phyloP scores from a whole-genome alignment of 352 stramenopile genomes.

The Globisporangium middletonii region DNA sequence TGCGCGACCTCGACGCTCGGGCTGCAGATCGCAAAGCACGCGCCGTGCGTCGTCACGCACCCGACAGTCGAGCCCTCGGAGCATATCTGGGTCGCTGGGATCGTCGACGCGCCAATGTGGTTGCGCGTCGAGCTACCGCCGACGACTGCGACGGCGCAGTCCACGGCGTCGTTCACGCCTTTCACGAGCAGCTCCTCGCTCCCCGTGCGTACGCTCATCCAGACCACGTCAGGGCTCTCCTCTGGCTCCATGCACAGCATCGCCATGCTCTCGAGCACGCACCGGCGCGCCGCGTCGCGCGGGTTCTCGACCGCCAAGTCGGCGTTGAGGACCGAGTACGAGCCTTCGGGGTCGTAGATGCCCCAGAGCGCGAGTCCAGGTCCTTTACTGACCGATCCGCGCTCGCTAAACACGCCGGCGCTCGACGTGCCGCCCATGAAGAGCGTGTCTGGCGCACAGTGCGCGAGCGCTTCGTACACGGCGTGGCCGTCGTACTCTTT shows the following conservation, averaged over 20 bases:
- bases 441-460: slow-evolving; percentile 61
- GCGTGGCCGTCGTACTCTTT: slow-evolving; percentile 42
- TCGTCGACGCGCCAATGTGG: slow-evolving; percentile 9
- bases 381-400: slow-evolving; percentile 25
- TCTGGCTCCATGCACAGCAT: slow-evolving; percentile 71
- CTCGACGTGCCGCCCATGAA: slow-evolving; percentile 80
- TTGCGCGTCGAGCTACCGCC: slow-evolving; percentile 43
- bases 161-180: slow-evolving; percentile 65
- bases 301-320: slow-evolving; percentile 51
- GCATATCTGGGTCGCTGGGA: slow-evolving; percentile 60
- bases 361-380: slow-evolving; percentile 67
- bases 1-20: slow-evolving; percentile 76
- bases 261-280: slow-evolving; percentile 55
- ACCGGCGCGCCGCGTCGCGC: slow-evolving; percentile 57
- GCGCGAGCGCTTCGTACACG: slow-evolving; percentile 56
- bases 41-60: slow-evolving; percentile 62
- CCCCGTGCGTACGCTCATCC: slow-evolving; percentile 52
- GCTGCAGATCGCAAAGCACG: slow-evolving; percentile 72
- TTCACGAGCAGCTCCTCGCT: slow-evolving; percentile 63
- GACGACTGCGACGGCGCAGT: slow-evolving; percentile 65
- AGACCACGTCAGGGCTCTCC: slow-evolving; percentile 76
- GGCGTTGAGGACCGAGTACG: slow-evolving; percentile 70
- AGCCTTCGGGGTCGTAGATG: slow-evolving; percentile 79
- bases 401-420: slow-evolving; percentile 51
- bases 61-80: slow-evolving; percentile 56